A percentile compares a stretch with the other conserved stretches of the same genome.
phyloP scores from a whole-genome alignment of 2,329 filamentous ascomycete genomes.

The Aspergillus pseudotamarii region DNA sequence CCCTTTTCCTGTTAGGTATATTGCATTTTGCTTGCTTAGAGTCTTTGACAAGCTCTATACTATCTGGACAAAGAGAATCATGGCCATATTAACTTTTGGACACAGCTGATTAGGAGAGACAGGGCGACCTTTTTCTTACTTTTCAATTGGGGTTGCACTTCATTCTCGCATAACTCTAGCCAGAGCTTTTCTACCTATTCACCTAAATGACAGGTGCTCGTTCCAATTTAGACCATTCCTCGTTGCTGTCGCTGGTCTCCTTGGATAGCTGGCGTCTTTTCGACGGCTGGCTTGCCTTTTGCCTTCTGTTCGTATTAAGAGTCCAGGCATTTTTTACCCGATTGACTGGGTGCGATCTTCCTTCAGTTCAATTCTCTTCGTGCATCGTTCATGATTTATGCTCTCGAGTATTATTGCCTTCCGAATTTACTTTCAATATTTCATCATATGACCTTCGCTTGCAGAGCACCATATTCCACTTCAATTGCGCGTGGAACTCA shows the following conservation, averaged over 20 bases:
- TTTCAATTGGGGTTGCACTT: neutral
- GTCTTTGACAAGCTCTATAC: neutral
- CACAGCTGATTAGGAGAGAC: neutral
- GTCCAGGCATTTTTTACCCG: neutral
- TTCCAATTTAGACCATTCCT: neutral
- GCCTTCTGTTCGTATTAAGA: neutral
- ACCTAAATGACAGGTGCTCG: neutral
- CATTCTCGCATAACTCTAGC: neutral
- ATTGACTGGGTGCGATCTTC: neutral
- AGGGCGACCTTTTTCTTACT: neutral
- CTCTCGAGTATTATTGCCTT: slow-evolving; percentile 12
- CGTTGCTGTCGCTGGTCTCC: neutral
- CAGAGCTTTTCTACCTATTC: neutral
- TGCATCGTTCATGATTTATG: slow-evolving; percentile 13
- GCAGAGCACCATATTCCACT: neutral
- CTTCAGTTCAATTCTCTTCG: neutral
- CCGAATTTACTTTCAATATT: neutral
- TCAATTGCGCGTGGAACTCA: neutral
- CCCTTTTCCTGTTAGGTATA: neutral
- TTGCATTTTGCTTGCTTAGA: neutral
- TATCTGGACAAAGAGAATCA: neutral
- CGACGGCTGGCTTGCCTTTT: too few relatives aligned
- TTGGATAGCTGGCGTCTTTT: neutral
- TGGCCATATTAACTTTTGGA: neutral
- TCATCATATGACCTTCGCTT: neutral